These are phyloP conservation scores for Lunasporangiospora selenospora DNA, from an alignment of 192 early-diverging fungal species.

Conservation along the genomic window DNA sequence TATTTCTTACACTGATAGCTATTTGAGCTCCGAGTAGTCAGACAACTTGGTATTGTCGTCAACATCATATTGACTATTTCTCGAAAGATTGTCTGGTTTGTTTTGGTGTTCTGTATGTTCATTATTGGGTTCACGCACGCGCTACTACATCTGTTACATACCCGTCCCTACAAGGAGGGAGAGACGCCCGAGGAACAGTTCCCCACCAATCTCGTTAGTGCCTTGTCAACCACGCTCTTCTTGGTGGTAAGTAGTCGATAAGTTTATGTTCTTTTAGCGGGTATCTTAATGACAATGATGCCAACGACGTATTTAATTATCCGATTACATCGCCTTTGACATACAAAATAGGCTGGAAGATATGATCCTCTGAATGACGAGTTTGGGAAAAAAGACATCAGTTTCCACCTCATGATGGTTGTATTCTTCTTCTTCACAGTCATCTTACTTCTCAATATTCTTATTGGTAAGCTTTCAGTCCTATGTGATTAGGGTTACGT, in stretches of 20 bases:
- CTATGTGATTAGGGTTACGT: neutral
- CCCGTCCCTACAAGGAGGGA: neutral
- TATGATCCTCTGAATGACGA: conserved; percentile 14
- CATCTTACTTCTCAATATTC: conserved; percentile 35
- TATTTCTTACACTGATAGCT: no score
- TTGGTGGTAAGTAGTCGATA: conserved; percentile 22
- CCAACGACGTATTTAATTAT: no score
- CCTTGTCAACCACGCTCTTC: conserved; percentile 25
- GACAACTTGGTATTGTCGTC: conserved; percentile 34
- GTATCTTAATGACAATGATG: no score
- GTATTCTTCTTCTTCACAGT: conserved; percentile 46
- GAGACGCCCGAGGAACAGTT: conserved; percentile 3
- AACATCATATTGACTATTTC: conserved; percentile 42
- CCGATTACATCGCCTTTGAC: no score
- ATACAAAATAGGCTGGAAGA: conserved; percentile 33
- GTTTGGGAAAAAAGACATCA: neutral
- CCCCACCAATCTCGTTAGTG: neutral
- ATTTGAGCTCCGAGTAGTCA: conserved; percentile 33
- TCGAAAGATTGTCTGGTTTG: conserved; percentile 24
- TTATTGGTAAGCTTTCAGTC: conserved; percentile 19
- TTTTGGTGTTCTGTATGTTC: conserved; percentile 30
- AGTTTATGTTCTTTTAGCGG: no score
- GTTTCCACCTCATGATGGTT: conserved; percentile 46
- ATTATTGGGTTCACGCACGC: conserved; percentile 37
- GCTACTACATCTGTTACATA: conserved; percentile 27